Conservation (phyloP, 2,329 filamentous ascomycete genomes). For the Fusarium sp. region DNA sequence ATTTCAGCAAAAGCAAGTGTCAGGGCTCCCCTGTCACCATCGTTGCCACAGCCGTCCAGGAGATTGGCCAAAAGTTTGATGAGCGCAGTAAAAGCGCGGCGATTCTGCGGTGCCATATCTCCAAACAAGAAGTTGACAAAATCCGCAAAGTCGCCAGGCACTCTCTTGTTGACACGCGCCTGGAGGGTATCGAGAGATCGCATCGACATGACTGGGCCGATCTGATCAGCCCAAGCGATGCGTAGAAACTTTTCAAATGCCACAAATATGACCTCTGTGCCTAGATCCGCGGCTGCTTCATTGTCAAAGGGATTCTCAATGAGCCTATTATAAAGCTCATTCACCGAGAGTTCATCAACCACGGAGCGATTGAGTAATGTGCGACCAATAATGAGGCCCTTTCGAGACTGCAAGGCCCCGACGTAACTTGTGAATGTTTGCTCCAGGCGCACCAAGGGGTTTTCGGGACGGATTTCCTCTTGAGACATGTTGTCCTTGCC, state of each 20-base stretch:
- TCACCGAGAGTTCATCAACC: constrained; percentile 82
- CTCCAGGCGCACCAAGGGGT: constrained; percentile 78
- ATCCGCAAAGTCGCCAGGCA: constrained; percentile 76
- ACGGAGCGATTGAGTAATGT: constrained; percentile 73
- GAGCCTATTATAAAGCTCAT: constrained; percentile 88
- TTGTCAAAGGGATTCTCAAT: constrained; percentile 84
- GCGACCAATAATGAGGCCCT: constrained; percentile 85
- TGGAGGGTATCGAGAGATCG: constrained; percentile 79
- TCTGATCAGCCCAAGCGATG: constrained; percentile 86
- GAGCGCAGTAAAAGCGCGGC: constrained; percentile 81
- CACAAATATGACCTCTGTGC: constrained; percentile 85
- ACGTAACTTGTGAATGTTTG: constrained; percentile 87
- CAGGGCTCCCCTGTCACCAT: constrained; percentile 86
- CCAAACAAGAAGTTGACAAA: constrained; percentile 71
- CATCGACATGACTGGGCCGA: constrained; percentile 83
- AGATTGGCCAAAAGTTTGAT: constrained; percentile 88
- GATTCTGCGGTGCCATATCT: constrained; percentile 74
- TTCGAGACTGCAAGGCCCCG: constrained; percentile 81
- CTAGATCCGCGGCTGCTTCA: constrained; percentile 76
- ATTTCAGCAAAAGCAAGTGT: constrained; percentile 91
- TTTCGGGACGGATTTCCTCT: constrained; percentile 66
- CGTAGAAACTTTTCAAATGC: constrained; percentile 94
- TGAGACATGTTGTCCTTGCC: constrained; percentile 52
- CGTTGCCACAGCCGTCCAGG: constrained; percentile 88
- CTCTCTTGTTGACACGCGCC: constrained; percentile 68